A percentile compares a stretch with the other conserved stretches of the same genome.
Conservation (phyloP, 176 grass and related monocot genomes). For the Tillandsia leiboldiana region DNA sequence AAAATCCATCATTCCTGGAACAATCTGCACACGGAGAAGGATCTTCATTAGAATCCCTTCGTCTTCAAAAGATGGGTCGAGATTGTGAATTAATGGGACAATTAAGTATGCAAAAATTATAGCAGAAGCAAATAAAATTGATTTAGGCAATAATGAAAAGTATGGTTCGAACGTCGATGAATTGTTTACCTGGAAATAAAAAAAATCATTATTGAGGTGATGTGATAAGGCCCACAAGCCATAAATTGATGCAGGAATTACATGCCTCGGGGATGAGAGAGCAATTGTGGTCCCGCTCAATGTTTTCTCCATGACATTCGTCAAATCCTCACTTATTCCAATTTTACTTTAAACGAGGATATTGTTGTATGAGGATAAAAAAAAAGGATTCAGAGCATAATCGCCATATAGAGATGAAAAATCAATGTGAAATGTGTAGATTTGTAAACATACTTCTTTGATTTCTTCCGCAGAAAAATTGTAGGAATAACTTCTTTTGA, state of each 20-base stretch:
- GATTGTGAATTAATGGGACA: too few relatives aligned
- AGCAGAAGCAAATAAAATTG: neutral
- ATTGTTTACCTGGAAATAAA: conserved; percentile 73
- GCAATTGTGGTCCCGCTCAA: conserved; percentile 52
- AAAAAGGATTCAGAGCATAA: conserved; percentile 10
- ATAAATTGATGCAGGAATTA: conserved; percentile 70
- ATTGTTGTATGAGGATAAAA: conserved; percentile 10
- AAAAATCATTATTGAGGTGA: conserved; percentile 61
- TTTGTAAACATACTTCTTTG: conserved; percentile 54
- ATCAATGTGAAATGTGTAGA: neutral
- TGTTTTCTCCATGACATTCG: conserved; percentile 55
- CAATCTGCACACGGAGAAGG: conserved; percentile 39
- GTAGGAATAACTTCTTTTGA: conserved; percentile 64
- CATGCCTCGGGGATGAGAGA: conserved; percentile 82
- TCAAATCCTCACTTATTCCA: conserved; percentile 80
- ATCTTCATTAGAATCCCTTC: too few relatives aligned
- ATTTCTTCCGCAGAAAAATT: conserved; percentile 75
- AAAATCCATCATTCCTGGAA: conserved; percentile 86
- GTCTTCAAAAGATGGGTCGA: too few relatives aligned
- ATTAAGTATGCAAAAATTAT: neutral
- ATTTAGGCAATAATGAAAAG: neutral
- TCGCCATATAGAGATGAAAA: conserved; percentile 1
- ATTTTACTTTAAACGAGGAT: conserved; percentile 44
- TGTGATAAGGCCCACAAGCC: conserved; percentile 70
- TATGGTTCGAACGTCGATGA: neutral